Evolutionary conservation across 208 protist species (phyloP), one percentile per base, ranked within the genome.

Genomic region (Trypanosoma theileri): DNA sequence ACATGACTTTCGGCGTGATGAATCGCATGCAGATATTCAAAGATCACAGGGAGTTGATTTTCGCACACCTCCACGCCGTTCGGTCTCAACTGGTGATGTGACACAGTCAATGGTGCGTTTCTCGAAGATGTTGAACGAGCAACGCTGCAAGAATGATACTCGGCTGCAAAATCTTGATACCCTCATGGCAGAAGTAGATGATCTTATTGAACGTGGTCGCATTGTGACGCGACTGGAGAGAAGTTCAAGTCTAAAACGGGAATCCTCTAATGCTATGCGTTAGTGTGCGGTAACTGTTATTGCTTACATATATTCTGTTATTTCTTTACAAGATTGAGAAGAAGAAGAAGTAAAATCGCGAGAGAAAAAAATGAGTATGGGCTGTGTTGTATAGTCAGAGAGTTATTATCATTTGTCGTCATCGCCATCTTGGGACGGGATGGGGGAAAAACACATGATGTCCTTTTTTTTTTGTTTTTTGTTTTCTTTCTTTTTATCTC

Each of bases 71-170:
- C 22, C 35, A 9, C 61, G 50, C 21, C 61, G 61, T 42, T 22
- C 50, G 4, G 31, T 58, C 17, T 59, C 51, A 1, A 54, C 51
- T 21, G 12, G 48, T 12, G 85, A 85, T 31, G 55, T 91, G 26
- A 77, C 77, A 6, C 72, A 78, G 71, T 83, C 79, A 8, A 67
- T 91, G 53, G 57, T 81, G 6, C 81, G 85, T 44, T 91, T 86
- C 62, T 84, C 85, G 8, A 63, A 81, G 13, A 66, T 54, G 73
- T 52, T 75, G 6, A 44, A 69, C n/a, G 55, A 75, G 14, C 71
- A 77, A 45, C 59, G 28, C 13, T 22, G 19, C 10, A 75, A 73
- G 35, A 91, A 88, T 63, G 53, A 62, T 3, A 52, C 68, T 22
- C 74, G 80, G 1, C 52, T 86, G 13, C 54, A 73, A 22, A 46